Conservation (phyloP, 371 early-diverging fungal genomes). For the Mortierella sp. region DNA sequence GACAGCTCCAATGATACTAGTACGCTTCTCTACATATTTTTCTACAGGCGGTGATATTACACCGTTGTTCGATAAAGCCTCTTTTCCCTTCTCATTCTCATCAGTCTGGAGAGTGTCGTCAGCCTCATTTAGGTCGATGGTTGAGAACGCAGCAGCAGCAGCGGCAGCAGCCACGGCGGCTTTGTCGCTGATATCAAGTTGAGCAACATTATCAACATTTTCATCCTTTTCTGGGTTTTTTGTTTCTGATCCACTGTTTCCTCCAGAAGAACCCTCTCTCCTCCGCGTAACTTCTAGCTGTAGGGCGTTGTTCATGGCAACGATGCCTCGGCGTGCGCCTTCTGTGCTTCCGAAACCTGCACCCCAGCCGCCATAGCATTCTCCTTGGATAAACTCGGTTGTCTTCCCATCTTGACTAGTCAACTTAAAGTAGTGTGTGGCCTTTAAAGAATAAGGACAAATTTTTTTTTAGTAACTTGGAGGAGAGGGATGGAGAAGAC, state of each 20-base stretch:
- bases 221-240: background rate
- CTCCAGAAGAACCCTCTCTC: background rate
- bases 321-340: conserved; percentile 27
- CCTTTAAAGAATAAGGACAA: conserved; percentile 12
- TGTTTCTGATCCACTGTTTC: background rate
- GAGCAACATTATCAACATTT: conserved; percentile 16
- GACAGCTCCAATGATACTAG: conserved; percentile 41
- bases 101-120: background rate
- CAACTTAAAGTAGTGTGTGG: conserved; percentile 49
- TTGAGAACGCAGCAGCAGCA: background rate
- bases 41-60: conserved; percentile 2
- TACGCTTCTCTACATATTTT: conserved; percentile 28
- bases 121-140: background rate
- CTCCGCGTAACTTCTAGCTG: conserved; percentile 27
- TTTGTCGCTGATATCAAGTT: conserved; percentile 39
- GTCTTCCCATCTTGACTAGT: conserved; percentile 14
- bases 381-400: conserved; percentile 47
- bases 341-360: conserved; percentile 18
- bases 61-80: background rate
- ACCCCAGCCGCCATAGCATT: conserved; percentile 37
- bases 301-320: conserved; percentile 47
- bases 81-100: background rate
- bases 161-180: conserved; percentile 27
- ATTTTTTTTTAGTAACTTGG: background rate
- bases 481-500: too few species aligned